These are phyloP conservation scores for Penicillium verrucosum DNA, from an alignment of 2,329 filamentous ascomycete genomes.

Conservation along the genomic window DNA sequence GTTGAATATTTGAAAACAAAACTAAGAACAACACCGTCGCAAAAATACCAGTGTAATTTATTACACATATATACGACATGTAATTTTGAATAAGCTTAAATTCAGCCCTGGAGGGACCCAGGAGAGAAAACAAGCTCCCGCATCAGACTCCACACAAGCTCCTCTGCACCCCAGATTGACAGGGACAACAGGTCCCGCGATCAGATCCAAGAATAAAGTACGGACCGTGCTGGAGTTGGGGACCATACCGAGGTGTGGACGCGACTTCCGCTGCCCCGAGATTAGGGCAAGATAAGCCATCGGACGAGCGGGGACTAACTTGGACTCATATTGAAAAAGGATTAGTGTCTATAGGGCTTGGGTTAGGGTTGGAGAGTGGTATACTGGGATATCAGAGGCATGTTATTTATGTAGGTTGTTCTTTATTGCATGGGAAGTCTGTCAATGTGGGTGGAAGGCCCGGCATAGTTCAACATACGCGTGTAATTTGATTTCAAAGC, in stretches of 20 bases:
- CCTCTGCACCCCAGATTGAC: slow-evolving; percentile 22
- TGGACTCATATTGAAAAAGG: neutral
- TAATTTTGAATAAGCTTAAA: slow-evolving; percentile 10
- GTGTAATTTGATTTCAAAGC: neutral
- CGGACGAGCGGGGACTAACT: slow-evolving; percentile 15
- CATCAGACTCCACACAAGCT: slow-evolving; percentile 23
- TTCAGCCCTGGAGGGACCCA: neutral
- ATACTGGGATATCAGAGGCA: neutral
- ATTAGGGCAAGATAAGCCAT: slow-evolving; percentile 8
- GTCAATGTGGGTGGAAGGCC: neutral
- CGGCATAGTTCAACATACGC: neutral
- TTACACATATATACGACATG: neutral
- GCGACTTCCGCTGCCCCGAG: slow-evolving; percentile 20
- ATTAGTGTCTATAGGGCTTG: neutral
- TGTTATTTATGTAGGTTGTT: neutral
- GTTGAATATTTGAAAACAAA: neutral
- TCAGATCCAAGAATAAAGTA: slow-evolving; percentile 17
- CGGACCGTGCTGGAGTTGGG: slow-evolving; percentile 20
- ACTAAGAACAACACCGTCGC: neutral
- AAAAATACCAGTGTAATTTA: slow-evolving; percentile 16
- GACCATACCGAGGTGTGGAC: slow-evolving; percentile 6
- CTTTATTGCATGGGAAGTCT: neutral
- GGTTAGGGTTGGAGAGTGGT: neutral
- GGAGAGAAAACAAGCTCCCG: slow-evolving; percentile 2
- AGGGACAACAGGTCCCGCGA: slow-evolving; percentile 6